Base-by-base conservation (phyloP, 306 rosid genomes). In the Vachellia pachyceras region DNA sequence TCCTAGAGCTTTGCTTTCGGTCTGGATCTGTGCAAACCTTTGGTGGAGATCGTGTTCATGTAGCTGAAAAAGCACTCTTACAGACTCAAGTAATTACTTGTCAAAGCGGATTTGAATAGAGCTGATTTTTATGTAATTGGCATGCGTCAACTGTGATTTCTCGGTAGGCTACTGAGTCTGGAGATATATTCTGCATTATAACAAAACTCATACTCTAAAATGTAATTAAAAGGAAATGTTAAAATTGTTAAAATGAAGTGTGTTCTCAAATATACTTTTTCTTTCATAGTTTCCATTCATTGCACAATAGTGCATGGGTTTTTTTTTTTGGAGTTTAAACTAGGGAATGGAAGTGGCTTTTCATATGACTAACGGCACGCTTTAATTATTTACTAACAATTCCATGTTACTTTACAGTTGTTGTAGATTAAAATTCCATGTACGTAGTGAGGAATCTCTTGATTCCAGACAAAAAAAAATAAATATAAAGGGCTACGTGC, bases 21-120 rank as follows among this genome's bases (percentile, higher is more conserved):
- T 75, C 80, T 41, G 58, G 66, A 13, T 73, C 35, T 82, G 86
- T 79, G 86, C 85, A 88, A 76, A 79, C 72, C 81, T 58, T 29
- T n/a, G 63, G 77, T 40, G 52, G 63, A 78, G 54, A 76, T 75
- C 58, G 71, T 77, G 72, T 47, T 47, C 36, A 66, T 12, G 29
- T 40, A 73, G 71, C 42, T 54, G 47, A 81, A 75, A 20, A 54
- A 33, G 18, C 18, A 73, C 15, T 14, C 60, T 20, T 41, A 14
- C 60, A 11, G 76, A 18, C 11, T 52, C 22, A 52, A 55, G 41
- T 73, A 33, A 42, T 63, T 68, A 9, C 58, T 33, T 13, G 76
- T 68, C 35, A 18, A 69, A 49, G 29, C 36, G 65, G 73, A 22
- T 61, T 13, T 55, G 41, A 36, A 52, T 17, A 10, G 72, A 10